Base-by-base conservation (phyloP, 352 stramenopile species). In the Lagenidium sp. region DNA sequence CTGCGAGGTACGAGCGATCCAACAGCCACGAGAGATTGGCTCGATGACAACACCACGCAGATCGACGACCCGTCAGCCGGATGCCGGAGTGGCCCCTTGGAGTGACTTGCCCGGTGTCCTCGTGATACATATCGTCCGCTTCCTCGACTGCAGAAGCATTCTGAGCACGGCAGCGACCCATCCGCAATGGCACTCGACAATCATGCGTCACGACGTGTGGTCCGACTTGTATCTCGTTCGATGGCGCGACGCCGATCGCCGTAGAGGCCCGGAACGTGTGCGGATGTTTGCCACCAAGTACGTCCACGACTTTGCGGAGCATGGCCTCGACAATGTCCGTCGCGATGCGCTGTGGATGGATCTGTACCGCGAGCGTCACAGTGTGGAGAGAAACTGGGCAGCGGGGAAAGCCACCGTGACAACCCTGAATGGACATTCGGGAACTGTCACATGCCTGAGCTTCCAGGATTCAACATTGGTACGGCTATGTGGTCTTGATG, bases 401-500 rank as follows among this genome's bases (percentile, higher is more conserved):
- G 44, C 8, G 16, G 51, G 51, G 20, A 57, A 57, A 34, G 42
- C 56, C 13, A 26, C 47, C 16, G 57, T 65, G 24, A 61, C 56
- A 11, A 65, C 56, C 4, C 43, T 65, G 16, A 57, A 50, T 12
- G 51, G 56, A 0, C 56, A 65, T 49, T 52, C 31, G 11, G 56
- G 56, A 8, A 65, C 56, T 0, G 43, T 65, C 32, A 65, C 50
- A 15, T 65, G 56, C 21, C 41, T 65, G 5, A 41, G 61, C 39
- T 65, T 65, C 26, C 50, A 46, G 20, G 51, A 53, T 15, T 31
- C 30, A 10, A 18, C 31, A 13, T 25, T 60, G 31, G 56, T 64
- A 37, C 6, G 28, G 8, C 8, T 32, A n/a, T n/a, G n/a, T n/a
- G n/a, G n/a, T n/a, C n/a, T n/a, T n/a, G n/a, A n/a, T n/a, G n/a